Base-by-base conservation (phyloP, 2,329 filamentous ascomycete genomes). In the Xylariales sp. region DNA sequence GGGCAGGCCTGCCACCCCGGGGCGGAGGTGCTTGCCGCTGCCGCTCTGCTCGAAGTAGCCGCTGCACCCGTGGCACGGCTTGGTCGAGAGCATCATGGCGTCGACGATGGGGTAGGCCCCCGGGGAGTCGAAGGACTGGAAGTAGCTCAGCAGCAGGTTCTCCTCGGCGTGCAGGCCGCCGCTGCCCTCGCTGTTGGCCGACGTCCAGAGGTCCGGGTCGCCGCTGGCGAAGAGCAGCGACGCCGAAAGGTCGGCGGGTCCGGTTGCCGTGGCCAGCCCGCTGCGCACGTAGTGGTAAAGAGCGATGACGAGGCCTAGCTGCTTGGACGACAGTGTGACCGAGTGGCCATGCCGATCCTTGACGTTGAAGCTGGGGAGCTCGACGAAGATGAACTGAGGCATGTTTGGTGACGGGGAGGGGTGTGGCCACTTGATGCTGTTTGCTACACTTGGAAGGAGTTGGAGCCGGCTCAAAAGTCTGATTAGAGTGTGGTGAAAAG, bases 341-440 rank as follows among this genome's bases (percentile, higher is more conserved):
- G 42, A 27, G 7, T 53, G 48, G 12, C 52, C 52, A 30, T 25
- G 45, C 29, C 44, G 41, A 43, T 53, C 49, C 39, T 49, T 55
- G 38, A 55, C 40, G 38, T 51, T 51, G 43, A 57, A 57, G 39
- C 42, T 53, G 11, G 53, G 53, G 3, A 57, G 50, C 40, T 57
- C 54, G 41, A 57, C 41, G 40, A 51, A 55, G 36, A 57, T 44
- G 44, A 57, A 57, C 30, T 57, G 53, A 23, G 54, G 54, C 48
- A 51, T 51, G 10, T 5, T 33, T 14, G 15, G 12, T 37, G 19
- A 23, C 12, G 17, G 11, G 19, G 6, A 6, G 23, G 6, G 8
- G 32, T 4, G 4, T 5, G 11, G 14, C n/a, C 15, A 30, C 28
- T 29, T 19, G 14, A 20, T 17, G 23, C 12, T 29, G 15, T 19